Base-by-base conservation (phyloP, 2,329 filamentous ascomycete genomes). In the Aspergillus aculeatus region DNA sequence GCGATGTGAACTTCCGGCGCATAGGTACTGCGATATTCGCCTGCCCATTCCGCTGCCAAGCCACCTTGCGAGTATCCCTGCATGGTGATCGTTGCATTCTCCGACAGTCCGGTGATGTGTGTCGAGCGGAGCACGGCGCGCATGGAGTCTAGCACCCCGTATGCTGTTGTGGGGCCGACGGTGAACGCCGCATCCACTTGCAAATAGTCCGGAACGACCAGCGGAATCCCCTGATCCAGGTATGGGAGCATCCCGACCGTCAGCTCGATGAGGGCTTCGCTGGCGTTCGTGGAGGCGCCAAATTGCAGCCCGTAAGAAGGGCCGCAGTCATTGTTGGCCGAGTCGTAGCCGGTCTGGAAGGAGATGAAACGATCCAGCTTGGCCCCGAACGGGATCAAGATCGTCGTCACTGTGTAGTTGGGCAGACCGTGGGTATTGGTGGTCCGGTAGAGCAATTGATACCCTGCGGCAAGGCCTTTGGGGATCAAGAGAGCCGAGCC, bases 1-100 rank as follows among this genome's bases (percentile, higher is more conserved):
- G 23, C 26, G 16, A 56, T 56, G 16, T 41, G 54, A 4, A 56
- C 19, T 4, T 56, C 47, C 12, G 54, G 54, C 10, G 54, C 54
- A 9, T 56, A 56, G 1, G 19, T 14, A 9, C 38, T 12, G 38
- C 16, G 38, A 44, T n/a, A 44, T 16, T n/a, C 14, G 1, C 38
- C 38, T 19, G 38, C 38, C 14, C 16, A 44, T 44, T n/a, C 14
- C n/a, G 38, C 38, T 6, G 38, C 38, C 38, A 19, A 7, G 38
- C 5, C 38, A 5, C 38, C 38, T 19, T 44, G 38, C 5, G 38
- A 44, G 16, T 44, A 44, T 44, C 38, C 38, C 3, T 44, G 38
- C 16, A 44, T 44, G 5, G 38, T 19, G 16, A 19, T 44, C 3
- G 16, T 44, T 44, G 38, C 38, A 9, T 16, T 19, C 3, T 9